These are phyloP conservation scores for Melaleuca alternifolia DNA, from an alignment of 345 rosid genomes.

Conservation along the genomic window DNA sequence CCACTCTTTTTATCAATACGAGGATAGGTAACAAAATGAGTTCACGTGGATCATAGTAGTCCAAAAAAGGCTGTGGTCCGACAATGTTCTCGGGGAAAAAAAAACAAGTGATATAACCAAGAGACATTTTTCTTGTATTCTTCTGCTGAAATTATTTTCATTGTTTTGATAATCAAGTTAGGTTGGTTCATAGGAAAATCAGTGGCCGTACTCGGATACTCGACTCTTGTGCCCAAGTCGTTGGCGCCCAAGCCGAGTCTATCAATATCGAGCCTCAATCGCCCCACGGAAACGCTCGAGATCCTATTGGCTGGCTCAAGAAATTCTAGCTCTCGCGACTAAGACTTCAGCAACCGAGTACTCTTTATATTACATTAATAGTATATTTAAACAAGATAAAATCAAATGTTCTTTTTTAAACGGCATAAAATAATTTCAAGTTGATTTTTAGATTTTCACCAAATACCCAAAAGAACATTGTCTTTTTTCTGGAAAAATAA, in stretches of 20 bases:
- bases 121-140: not conserved
- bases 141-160: not conserved
- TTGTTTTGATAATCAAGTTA: not conserved
- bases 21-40: not conserved
- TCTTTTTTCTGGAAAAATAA: not conserved
- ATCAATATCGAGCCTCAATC: no score
- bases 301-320: not conserved
- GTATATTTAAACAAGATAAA: not conserved
- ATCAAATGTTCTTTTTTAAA: not conserved
- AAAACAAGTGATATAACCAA: not conserved
- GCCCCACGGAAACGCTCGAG: no score
- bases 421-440: not conserved
- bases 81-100: not conserved
- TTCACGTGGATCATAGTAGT: not conserved
- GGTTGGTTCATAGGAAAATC: not conserved
- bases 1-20: not conserved
- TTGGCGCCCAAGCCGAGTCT: no score
- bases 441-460: not conserved
- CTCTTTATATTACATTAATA: accelerated
- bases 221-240: no score
- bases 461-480: no score
- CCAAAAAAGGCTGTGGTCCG: not conserved
- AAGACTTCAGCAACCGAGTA: accelerated
- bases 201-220: no score
- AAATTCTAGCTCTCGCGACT: accelerated